Percentiles rank a stretch among this genome's conserved stretches.
Evolutionary conservation across 2,329 filamentous ascomycete species (phyloP).

Genomic region (Curvularia sp.): DNA sequence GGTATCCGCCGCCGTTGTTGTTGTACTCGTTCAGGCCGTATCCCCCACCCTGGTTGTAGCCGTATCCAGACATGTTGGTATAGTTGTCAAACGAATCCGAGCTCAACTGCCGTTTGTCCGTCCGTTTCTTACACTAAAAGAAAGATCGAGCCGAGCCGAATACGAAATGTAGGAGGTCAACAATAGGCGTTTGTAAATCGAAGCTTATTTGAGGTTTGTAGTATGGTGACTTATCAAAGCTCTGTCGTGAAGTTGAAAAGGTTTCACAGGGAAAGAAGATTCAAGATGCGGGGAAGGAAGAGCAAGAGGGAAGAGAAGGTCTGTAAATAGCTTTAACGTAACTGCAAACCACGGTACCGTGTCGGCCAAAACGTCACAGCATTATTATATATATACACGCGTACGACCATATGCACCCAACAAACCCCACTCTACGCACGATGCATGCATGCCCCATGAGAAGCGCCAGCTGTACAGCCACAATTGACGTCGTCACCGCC

Average conservation of each 20-base stretch:
- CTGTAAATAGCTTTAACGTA: background rate
- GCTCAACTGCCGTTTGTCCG: background rate
- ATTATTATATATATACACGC: background rate
- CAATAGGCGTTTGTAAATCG: background rate
- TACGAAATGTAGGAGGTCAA: background rate
- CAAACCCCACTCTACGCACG: background rate
- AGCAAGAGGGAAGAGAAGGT: no score
- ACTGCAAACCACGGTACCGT: background rate
- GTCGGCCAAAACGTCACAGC: no score
- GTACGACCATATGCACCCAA: background rate
- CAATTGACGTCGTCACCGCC: slow-evolving; percentile 14
- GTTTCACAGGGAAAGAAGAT: background rate
- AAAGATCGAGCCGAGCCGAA: background rate
- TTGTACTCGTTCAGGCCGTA: slow-evolving; percentile 17
- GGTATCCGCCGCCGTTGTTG: slow-evolving; percentile 16
- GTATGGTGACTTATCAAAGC: background rate
- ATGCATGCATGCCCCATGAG: background rate
- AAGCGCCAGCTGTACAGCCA: slow-evolving; percentile 4
- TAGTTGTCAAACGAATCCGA: background rate
- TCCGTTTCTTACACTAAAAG: background rate
- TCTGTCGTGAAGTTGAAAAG: no score
- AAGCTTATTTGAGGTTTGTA: background rate
- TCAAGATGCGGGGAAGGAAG: background rate
- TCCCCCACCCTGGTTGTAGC: slow-evolving; percentile 15
- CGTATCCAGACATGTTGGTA: slow-evolving; percentile 21